These are phyloP conservation scores for Dothideomycetes sp. DNA, from an alignment of 2,329 filamentous ascomycete genomes.

Conservation along the genomic window DNA sequence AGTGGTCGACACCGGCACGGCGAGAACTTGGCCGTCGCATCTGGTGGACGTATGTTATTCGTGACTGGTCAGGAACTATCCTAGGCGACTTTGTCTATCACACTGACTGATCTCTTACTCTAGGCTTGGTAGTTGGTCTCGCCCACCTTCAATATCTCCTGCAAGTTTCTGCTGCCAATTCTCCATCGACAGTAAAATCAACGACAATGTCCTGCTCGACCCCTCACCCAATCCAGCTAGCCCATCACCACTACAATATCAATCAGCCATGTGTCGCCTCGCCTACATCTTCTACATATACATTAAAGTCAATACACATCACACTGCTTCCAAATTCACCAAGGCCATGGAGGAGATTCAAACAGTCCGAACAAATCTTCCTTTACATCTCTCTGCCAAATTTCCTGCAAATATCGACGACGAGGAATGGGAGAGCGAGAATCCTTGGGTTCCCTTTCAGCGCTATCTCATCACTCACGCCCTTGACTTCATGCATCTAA, in stretches of 20 bases:
- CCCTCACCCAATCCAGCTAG: neutral
- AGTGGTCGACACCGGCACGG: constrained; percentile 7
- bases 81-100: too few species aligned
- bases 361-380: constrained; percentile 9
- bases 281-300: constrained; percentile 15
- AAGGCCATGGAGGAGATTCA: constrained; percentile 12
- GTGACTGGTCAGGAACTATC: constrained; percentile 3
- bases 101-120: neutral
- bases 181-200: neutral
- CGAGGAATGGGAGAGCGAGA: constrained; percentile 7
- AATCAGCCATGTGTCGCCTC: constrained; percentile 7
- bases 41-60: constrained; percentile 13
- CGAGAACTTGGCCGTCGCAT: constrained; percentile 13
- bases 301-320: constrained; percentile 11
- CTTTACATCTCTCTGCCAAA: constrained; percentile 7
- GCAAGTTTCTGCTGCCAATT: constrained; percentile 12
- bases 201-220: constrained; percentile 3
- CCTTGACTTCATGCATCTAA: constrained; percentile 7
- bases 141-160: constrained; percentile 9
- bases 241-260: constrained; percentile 10
- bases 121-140: constrained; percentile 12
- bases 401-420: constrained; percentile 12
- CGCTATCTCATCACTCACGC: constrained; percentile 2
- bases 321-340: constrained; percentile 10
- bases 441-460: constrained; percentile 9